Percentiles rank a stretch among this genome's conserved stretches.
These are phyloP conservation scores for Canavalia ensiformis DNA, from an alignment of 306 rosid genomes.

Conservation along the genomic window DNA sequence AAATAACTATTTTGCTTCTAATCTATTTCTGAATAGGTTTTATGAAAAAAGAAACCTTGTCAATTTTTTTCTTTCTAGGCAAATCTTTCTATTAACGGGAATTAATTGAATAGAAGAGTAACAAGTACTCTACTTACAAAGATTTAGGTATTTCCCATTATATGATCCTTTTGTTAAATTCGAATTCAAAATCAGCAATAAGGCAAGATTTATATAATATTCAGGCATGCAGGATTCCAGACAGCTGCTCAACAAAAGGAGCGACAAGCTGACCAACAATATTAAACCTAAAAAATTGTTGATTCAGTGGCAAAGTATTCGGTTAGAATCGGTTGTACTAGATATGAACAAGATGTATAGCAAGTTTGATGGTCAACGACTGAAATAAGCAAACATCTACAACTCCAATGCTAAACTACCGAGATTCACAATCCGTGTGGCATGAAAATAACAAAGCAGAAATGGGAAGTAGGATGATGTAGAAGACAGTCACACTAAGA, in stretches of 20 bases:
- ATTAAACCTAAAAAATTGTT: conserved; percentile 27
- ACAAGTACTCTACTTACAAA: neutral
- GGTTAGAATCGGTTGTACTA: conserved; percentile 33
- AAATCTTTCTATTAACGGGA: neutral
- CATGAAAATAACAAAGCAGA: conserved; percentile 1
- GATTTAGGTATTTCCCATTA: conserved; percentile 8
- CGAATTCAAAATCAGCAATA: conserved; percentile 2
- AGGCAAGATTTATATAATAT: neutral
- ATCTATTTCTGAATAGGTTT: neutral
- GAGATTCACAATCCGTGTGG: conserved; percentile 12
- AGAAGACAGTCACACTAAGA: conserved; percentile 36
- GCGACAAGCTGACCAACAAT: conserved; percentile 1
- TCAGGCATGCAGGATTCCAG: neutral
- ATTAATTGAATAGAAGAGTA: neutral
- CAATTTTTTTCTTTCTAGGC: neutral
- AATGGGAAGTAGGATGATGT: conserved; percentile 20
- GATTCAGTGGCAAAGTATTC: conserved; percentile 21
- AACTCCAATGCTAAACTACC: conserved; percentile 28
- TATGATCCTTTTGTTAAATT: neutral
- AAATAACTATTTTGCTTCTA: neutral
- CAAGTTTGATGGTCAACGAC: conserved; percentile 34
- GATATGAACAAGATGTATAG: conserved; percentile 59
- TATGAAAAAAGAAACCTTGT: too few species aligned
- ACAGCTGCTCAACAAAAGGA: conserved; percentile 6
- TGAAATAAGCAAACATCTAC: conserved; percentile 12